Conservation (phyloP, 305 asterid genomes). For the Euphrasia arctica region DNA sequence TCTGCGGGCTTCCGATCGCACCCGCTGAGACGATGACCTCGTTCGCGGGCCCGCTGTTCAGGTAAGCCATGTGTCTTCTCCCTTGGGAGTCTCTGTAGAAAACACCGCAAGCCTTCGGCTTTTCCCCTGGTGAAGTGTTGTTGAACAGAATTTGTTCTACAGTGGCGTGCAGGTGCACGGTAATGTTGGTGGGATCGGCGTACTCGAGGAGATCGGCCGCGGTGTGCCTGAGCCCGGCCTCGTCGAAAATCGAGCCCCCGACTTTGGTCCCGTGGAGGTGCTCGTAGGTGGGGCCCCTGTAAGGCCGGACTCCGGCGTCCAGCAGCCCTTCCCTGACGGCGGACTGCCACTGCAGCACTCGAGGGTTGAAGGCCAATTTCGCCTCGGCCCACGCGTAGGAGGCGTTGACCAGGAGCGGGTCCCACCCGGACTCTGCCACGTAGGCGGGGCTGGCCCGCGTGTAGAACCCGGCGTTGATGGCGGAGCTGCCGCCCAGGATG, state of each 20-base stretch:
- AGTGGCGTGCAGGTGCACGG: slow-evolving; percentile 49
- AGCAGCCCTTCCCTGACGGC: slow-evolving; percentile 59
- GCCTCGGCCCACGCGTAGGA: slow-evolving; percentile 73
- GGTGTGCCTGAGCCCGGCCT: slow-evolving; percentile 56
- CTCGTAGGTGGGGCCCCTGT: slow-evolving; percentile 50
- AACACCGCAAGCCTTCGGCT: slow-evolving; percentile 54
- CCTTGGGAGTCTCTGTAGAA: slow-evolving; percentile 44
- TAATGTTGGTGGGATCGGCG: slow-evolving; percentile 43
- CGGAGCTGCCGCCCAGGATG: slow-evolving; percentile 70
- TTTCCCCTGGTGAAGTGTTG: slow-evolving; percentile 25
- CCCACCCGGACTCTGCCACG: slow-evolving; percentile 45
- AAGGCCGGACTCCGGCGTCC: slow-evolving; percentile 52
- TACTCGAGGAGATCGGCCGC: slow-evolving; percentile 77
- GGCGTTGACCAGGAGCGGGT: slow-evolving; percentile 39
- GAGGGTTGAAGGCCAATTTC: slow-evolving; percentile 58
- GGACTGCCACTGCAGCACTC: slow-evolving; percentile 52
- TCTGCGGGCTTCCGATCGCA: slow-evolving; percentile 81
- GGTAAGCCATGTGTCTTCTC: slow-evolving; percentile 13
- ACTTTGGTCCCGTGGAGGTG: slow-evolving; percentile 68
- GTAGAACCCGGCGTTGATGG: slow-evolving; percentile 76
- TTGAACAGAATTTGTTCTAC: slow-evolving; percentile 49
- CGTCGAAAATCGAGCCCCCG: slow-evolving; percentile 67
- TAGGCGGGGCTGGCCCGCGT: slow-evolving; percentile 41
- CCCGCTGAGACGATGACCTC: slow-evolving; percentile 74
- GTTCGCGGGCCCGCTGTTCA: neutral